phyloP scores from a whole-genome alignment of 306 rosid species.

The Prunus armeniaca region DNA sequence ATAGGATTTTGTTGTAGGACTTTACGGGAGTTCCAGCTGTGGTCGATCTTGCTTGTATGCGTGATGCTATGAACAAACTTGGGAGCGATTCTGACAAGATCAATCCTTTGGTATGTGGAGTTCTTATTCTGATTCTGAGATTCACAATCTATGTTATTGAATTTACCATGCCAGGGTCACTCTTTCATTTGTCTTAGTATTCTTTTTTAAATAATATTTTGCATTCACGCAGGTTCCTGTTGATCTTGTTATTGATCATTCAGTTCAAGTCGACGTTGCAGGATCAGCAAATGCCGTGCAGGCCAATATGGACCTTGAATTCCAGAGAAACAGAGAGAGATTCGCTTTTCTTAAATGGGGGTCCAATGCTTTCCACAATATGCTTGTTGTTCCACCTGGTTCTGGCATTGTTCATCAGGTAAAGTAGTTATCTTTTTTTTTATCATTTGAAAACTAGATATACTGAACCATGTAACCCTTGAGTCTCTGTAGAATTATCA shows the following conservation, averaged over 20 bases:
- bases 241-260: constrained; percentile 93
- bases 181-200: constrained; percentile 17
- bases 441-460: background rate
- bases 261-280: constrained; percentile 90
- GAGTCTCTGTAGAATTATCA: background rate
- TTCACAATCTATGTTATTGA: background rate
- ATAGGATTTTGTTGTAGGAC: constrained; percentile 46
- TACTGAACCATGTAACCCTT: background rate
- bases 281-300: constrained; percentile 83
- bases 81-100: constrained; percentile 90
- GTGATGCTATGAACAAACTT: constrained; percentile 92
- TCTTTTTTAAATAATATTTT: background rate
- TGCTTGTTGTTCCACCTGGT: constrained; percentile 98
- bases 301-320: constrained; percentile 92
- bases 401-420: constrained; percentile 97
- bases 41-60: constrained; percentile 95
- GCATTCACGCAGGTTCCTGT: constrained; percentile 68
- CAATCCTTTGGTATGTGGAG: constrained; percentile 71
- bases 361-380: constrained; percentile 74
- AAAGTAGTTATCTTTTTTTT: constrained; percentile 7
- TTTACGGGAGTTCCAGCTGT: constrained; percentile 94
- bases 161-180: background rate
- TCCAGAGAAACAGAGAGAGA: constrained; percentile 86
- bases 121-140: constrained; percentile 1
- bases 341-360: constrained; percentile 97